Conservation (phyloP, 345 rosid genomes). For the Salix brachista region DNA sequence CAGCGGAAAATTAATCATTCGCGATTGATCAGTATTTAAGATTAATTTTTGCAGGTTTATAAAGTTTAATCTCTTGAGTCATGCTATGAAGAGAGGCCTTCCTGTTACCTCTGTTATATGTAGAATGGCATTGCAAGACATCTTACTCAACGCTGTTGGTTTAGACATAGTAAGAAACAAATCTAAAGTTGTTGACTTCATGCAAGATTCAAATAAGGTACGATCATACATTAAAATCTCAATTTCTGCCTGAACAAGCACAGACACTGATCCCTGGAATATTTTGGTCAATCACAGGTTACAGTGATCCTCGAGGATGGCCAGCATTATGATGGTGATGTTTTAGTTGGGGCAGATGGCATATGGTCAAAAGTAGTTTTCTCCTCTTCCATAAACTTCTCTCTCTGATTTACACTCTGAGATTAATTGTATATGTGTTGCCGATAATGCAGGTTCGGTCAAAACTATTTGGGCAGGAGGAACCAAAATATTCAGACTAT, state of each 20-base stretch:
- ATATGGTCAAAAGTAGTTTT: conserved; percentile 18
- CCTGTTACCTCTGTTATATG: conserved; percentile 19
- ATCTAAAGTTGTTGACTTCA: conserved; percentile 22
- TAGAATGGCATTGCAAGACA: conserved; percentile 24
- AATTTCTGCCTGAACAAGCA: not conserved
- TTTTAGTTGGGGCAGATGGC: conserved; percentile 22
- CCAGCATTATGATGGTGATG: conserved; percentile 10
- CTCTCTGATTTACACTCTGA: not conserved
- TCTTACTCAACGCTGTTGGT: conserved; percentile 17
- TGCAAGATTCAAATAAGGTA: conserved; percentile 12
- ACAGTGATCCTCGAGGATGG: conserved; percentile 17
- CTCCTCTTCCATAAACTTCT: not conserved
- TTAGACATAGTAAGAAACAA: conserved; percentile 17
- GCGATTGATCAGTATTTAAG: not conserved
- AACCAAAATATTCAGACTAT: conserved; percentile 20
- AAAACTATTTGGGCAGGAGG: conserved; percentile 18
- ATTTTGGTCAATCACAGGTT: not conserved
- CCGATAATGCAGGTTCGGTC: conserved; percentile 9
- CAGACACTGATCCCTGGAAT: not conserved
- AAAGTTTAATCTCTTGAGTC: conserved; percentile 16
- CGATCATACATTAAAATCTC: not conserved
- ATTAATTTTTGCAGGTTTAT: conserved; percentile 17
- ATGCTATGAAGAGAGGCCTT: conserved; percentile 13
- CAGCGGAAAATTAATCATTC: not conserved
- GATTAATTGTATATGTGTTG: not conserved